Base-by-base conservation (phyloP, 345 rosid genomes). In the Carallia brachiata region DNA sequence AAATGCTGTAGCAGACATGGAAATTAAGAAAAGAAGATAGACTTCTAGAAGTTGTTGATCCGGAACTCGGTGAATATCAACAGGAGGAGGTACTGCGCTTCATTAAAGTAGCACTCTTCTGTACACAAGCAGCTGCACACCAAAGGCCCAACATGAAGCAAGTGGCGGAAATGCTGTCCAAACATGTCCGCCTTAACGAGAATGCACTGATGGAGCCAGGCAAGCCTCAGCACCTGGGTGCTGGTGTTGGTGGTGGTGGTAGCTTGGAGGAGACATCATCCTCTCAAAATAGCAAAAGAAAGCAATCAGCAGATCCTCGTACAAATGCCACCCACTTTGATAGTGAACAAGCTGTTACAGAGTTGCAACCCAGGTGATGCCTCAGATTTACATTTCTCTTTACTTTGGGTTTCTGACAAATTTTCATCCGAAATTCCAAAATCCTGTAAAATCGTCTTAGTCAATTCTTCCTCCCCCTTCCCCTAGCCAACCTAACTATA, bases 121-220 rank as follows among this genome's bases (percentile, higher is more conserved):
- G 99, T 73, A 90, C 91, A 36, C 99, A 94, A 76, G 93, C 88
- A 31, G 74, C 79, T 7, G 79, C 92, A 3, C 78, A 74, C 13
- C 87, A 83, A 72, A 88, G 99, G 74, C 97, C 97, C 3, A 79
- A 81, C 57, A 90, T 91, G 96, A 86, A 79, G 67, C 99, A 91
- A 78, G 96, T 90, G 19, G 77, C 91, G 75, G 84, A 90, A 68
- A 94, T 94, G 99, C 89, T 94, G 44, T 81, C 90, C 59, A 89
- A 76, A 78, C 78, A 84, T 28, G 89, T 91, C 52, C 75, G 66
- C 72, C 90, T 94, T 31, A 90, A 94, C 16, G 93, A 91, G 10
- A 76, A 70, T 70, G 74, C 82, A 40, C 83, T 91, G 44, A 85
- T 88, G 0, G 80, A 85, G 71, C 97, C 97, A 3, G 93, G 88